These are phyloP conservation scores for Pseudonitzschia delicatissima DNA, from an alignment of 108 stramenopile genomes.

Conservation along the genomic window DNA sequence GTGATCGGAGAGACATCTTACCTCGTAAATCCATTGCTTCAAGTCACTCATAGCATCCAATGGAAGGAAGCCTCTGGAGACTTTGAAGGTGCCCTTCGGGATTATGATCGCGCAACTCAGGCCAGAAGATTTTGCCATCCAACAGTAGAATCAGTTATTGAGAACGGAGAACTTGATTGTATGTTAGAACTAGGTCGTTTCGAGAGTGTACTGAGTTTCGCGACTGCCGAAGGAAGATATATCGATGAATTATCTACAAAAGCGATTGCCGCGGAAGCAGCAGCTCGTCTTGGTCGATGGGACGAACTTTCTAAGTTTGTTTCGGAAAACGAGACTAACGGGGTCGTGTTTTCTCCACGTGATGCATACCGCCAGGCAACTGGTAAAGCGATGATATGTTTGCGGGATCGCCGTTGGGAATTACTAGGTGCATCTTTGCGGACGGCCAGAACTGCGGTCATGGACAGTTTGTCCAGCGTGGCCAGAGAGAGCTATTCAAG, in stretches of 20 bases:
- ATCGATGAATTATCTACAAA: slow-evolving; percentile 17
- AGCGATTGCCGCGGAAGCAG: slow-evolving; percentile 73
- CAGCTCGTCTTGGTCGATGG: slow-evolving; percentile 88
- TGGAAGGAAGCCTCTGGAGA: slow-evolving; percentile 69
- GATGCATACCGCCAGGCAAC: slow-evolving; percentile 46
- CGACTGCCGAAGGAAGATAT: slow-evolving; percentile 28
- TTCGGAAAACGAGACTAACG: background rate
- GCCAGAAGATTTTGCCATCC: slow-evolving; percentile 4
- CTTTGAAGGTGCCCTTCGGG: slow-evolving; percentile 73
- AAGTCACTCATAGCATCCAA: slow-evolving; percentile 42
- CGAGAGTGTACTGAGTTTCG: slow-evolving; percentile 82
- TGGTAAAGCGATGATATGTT: slow-evolving; percentile 62
- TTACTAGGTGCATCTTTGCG: slow-evolving; percentile 32
- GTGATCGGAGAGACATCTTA: slow-evolving; percentile 43
- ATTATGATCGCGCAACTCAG: slow-evolving; percentile 74
- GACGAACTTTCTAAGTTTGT: slow-evolving; percentile 43
- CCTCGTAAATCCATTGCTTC: slow-evolving; percentile 23
- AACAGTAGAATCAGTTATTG: slow-evolving; percentile 22
- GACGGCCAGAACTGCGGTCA: slow-evolving; percentile 55
- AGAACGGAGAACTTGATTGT: slow-evolving; percentile 62
- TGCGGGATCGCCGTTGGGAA: slow-evolving; percentile 32
- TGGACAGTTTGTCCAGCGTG: slow-evolving; percentile 59
- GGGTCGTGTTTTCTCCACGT: background rate
- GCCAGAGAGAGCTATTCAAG: slow-evolving; percentile 76
- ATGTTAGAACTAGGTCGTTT: slow-evolving; percentile 78